Conservation (phyloP, 116 monocot genomes). For the Trichopus zeylanicus region DNA sequence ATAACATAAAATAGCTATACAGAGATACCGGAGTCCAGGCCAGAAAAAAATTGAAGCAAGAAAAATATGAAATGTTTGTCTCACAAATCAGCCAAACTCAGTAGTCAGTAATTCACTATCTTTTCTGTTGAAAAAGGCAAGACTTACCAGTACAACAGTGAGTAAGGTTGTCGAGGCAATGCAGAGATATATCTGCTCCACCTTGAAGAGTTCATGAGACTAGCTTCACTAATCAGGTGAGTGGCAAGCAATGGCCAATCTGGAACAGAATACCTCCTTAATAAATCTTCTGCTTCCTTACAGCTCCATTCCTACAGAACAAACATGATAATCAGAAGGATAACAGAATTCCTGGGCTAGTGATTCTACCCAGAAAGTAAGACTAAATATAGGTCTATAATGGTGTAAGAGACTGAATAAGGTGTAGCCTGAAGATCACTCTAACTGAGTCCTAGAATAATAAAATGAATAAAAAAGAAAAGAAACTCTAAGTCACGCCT, state of each 20-base stretch:
- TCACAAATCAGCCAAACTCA: background rate
- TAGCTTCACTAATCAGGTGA: slow-evolving; percentile 91
- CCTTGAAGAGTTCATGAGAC: slow-evolving; percentile 52
- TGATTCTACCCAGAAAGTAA: no score
- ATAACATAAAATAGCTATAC: slow-evolving; percentile 58
- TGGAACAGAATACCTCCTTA: slow-evolving; percentile 68
- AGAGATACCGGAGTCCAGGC: slow-evolving; percentile 52
- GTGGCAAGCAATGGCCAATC: slow-evolving; percentile 94
- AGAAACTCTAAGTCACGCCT: no score
- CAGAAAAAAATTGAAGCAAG: slow-evolving; percentile 11
- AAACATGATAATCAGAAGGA: background rate
- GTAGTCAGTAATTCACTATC: background rate
- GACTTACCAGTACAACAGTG: slow-evolving; percentile 85
- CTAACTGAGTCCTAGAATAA: no score
- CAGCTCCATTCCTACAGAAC: slow-evolving; percentile 63
- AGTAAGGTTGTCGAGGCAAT: slow-evolving; percentile 88
- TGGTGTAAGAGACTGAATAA: no score
- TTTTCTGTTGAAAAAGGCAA: background rate
- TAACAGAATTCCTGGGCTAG: no score
- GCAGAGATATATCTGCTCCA: slow-evolving; percentile 92
- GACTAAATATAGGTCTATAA: no score
- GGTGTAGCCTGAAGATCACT: no score
- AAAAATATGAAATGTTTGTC: background rate
- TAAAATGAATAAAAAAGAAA: no score
- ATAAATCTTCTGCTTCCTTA: slow-evolving; percentile 47